Conservation (phyloP, 2,329 filamentous ascomycete genomes). For the Tolypocladium ophioglossoides region DNA sequence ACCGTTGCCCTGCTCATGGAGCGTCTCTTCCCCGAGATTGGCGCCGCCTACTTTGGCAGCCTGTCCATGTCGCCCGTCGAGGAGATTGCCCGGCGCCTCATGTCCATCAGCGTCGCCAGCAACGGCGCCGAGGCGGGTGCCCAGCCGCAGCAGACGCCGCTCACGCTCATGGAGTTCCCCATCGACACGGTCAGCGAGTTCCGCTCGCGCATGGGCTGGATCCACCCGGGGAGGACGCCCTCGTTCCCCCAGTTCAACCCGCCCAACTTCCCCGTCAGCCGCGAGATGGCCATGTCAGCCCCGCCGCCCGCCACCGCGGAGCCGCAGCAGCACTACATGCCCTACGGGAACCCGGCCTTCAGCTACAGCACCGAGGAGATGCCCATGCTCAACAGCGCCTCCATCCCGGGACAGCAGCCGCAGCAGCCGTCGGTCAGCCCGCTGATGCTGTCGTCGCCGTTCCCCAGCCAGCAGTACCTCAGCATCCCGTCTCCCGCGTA, state of each 20-base stretch:
- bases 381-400: constrained; percentile 40
- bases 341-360: constrained; percentile 48
- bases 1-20: constrained; percentile 80
- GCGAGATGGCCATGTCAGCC: constrained; percentile 30
- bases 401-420: constrained; percentile 23
- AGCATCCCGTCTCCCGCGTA: constrained; percentile 53
- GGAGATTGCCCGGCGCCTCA: constrained; percentile 69
- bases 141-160: constrained; percentile 40
- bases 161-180: constrained; percentile 62
- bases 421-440: constrained; percentile 41
- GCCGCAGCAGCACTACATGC: constrained; percentile 29
- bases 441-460: constrained; percentile 45
- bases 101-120: constrained; percentile 54
- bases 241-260: constrained; percentile 51
- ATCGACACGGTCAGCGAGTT: constrained; percentile 60
- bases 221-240: constrained; percentile 45
- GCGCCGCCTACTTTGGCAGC: constrained; percentile 76
- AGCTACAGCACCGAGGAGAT: constrained; percentile 55
- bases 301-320: constrained; percentile 19
- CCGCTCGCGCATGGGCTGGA: constrained; percentile 58
- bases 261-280: constrained; percentile 41
- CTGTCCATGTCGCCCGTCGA: constrained; percentile 74
- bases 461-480: constrained; percentile 45
- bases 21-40: constrained; percentile 83
- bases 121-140: constrained; percentile 41